Conservation (phyloP, 257 asterid species). For the Prunella vulgaris region DNA sequence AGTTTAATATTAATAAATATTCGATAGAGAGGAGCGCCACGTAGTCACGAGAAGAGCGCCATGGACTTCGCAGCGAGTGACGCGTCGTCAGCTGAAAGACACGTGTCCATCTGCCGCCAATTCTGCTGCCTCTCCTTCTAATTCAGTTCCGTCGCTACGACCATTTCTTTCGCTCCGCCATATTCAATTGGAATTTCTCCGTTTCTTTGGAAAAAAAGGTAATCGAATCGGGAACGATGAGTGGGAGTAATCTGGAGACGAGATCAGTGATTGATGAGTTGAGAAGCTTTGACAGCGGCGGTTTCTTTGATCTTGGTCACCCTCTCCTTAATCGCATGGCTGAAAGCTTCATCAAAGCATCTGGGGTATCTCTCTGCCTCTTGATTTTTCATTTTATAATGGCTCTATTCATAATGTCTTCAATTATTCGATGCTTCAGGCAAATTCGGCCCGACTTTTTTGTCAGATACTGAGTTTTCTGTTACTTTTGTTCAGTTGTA, state of each 20-base stretch:
- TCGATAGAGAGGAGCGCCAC: slow-evolving; percentile 5
- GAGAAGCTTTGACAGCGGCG: slow-evolving; percentile 58
- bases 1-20: too few relatives aligned
- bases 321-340: slow-evolving; percentile 87
- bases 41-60: slow-evolving; percentile 25
- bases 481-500: too few relatives aligned
- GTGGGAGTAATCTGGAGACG: slow-evolving; percentile 53
- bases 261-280: slow-evolving; percentile 72
- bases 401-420: background rate
- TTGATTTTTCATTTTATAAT: too few relatives aligned
- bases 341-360: slow-evolving; percentile 81
- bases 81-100: slow-evolving; percentile 27
- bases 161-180: background rate
- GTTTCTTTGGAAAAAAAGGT: background rate
- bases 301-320: slow-evolving; percentile 74
- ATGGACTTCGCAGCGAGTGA: slow-evolving; percentile 16
- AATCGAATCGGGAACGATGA: slow-evolving; percentile 26
- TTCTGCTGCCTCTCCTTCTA: background rate
- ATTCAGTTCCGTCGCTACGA: too few relatives aligned
- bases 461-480: too few relatives aligned
- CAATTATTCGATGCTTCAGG: too few relatives aligned
- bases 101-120: slow-evolving; percentile 31
- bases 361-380: slow-evolving; percentile 46
- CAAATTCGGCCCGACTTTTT: too few relatives aligned
- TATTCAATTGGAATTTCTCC: background rate